Percentiles rank a stretch among this genome's conserved stretches.
Conservation (phyloP, 495 filamentous ascomycete genomes). For the Podospora pseudopauciseta region DNA sequence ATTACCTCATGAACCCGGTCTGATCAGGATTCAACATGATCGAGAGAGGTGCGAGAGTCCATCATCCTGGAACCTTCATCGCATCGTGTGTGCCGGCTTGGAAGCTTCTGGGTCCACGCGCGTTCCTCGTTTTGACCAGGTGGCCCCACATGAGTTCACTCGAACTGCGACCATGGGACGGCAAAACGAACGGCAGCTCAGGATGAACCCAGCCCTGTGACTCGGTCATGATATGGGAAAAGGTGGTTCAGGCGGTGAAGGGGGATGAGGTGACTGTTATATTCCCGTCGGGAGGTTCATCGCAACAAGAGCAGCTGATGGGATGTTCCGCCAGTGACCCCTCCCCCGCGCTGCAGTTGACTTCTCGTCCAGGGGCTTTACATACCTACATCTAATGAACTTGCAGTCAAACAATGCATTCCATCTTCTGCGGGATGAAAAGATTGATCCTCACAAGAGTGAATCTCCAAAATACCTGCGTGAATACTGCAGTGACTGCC, state of each 20-base stretch:
- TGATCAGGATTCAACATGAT: conserved; percentile 9
- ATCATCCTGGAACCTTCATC: neutral
- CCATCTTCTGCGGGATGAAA: neutral
- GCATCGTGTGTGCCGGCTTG: conserved; percentile 10
- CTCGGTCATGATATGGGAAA: neutral
- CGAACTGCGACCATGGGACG: neutral
- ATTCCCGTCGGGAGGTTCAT: conserved; percentile 6
- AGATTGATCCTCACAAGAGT: neutral
- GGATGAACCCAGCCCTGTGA: conserved; percentile 4
- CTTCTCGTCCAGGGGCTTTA: neutral
- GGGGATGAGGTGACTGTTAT: neutral
- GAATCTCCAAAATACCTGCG: neutral
- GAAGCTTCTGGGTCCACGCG: conserved; percentile 13
- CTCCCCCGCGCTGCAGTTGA: conserved; percentile 11
- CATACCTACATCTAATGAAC: neutral
- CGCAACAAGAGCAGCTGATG: conserved; percentile 12
- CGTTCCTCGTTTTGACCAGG: conserved; percentile 4
- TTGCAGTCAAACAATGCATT: neutral
- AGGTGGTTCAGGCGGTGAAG: neutral
- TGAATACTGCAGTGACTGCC: neutral
- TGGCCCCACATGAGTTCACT: conserved; percentile 12
- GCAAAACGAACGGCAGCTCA: conserved; percentile 2
- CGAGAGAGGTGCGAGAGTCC: neutral
- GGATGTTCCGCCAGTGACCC: conserved; percentile 6
- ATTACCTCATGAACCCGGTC: conserved; percentile 15